Base-by-base conservation (phyloP, 805 yeast genomes). In the Nakazawaea peltata region DNA sequence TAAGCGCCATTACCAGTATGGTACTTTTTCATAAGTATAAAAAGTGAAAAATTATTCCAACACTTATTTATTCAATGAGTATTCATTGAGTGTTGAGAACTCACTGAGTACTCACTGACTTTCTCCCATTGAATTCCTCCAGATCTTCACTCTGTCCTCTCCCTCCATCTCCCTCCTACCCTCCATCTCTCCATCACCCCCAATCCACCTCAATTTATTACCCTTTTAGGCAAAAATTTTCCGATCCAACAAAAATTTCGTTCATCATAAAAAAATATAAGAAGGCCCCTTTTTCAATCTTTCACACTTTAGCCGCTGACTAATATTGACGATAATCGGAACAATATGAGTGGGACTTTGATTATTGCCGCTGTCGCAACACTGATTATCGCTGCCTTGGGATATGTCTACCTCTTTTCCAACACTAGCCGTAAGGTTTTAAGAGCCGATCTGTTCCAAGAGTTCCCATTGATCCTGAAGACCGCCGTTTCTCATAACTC, bases 381-480 rank as follows among this genome's bases (percentile, higher is more conserved):
- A 12, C 57, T 65, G 17, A 58, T 64, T 16, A 47, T 61, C 29
- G 48, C 63, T 41, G 44, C 37, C 19, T 33, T 34, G 6, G 57
- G 51, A 14, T 45, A 64, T 49, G 57, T 47, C 30, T 40, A 55
- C 38, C 56, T 59, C 40, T 55, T 60, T 40, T 45, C 49, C 37
- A 56, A 57, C 37, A 60, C 59, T 43, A 54, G 59, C 13, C 54
- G 65, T 39, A 68, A 73, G 21, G 81, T 79, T 10, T 68, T 88
- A 46, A 69, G 69, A 44, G 73, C 79, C 27, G 80, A 74, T 43
- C 67, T 69, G 35, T 86, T 80, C 63, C 77, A 75, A 54, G 72
- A 80, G 50, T 88, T 86, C 67, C 90, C 90, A 41, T 65, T 88
- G 52, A 72, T 81, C 47, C 74, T 77, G 53, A 87, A 84, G 62